Conservation (phyloP, 164 flowering plant genomes). For the Magnolia kwangsiensis region DNA sequence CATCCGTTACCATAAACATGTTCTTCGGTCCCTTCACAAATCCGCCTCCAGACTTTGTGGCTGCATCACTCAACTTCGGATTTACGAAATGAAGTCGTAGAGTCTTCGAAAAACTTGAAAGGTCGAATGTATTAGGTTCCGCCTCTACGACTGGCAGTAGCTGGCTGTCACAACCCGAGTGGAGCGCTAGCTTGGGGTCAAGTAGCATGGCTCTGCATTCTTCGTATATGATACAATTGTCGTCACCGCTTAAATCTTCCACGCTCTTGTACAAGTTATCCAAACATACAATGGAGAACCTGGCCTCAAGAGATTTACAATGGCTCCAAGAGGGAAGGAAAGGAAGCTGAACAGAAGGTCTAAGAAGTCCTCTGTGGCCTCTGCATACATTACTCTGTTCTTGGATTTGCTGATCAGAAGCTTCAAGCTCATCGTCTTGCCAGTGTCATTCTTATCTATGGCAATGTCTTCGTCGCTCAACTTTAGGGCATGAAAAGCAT, state of each 20-base stretch:
- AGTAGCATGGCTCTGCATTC: conserved; percentile 6
- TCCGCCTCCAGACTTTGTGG: neutral
- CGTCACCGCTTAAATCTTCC: neutral
- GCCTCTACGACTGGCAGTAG: neutral
- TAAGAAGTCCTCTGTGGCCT: neutral
- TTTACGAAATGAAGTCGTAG: neutral
- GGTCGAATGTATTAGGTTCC: neutral
- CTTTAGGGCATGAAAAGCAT: too few relatives aligned
- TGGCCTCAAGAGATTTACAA: conserved; percentile 1
- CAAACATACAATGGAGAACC: neutral
- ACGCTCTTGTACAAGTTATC: conserved; percentile 7
- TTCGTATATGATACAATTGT: conserved; percentile 3
- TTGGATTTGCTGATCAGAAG: neutral
- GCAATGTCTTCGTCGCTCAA: too few relatives aligned
- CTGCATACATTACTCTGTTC: neutral
- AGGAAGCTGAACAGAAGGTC: conserved; percentile 1
- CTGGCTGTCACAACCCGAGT: neutral
- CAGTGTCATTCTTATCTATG: too few relatives aligned
- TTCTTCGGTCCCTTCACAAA: neutral
- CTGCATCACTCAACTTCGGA: neutral
- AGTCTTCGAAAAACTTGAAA: too few relatives aligned
- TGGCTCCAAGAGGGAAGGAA: neutral
- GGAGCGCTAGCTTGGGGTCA: conserved; percentile 11
- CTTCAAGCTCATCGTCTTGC: neutral
- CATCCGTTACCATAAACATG: neutral